Evolutionary conservation across 1,139 yeast genomes (phyloP).

Genomic region (Meyerozyma smithsonii): DNA sequence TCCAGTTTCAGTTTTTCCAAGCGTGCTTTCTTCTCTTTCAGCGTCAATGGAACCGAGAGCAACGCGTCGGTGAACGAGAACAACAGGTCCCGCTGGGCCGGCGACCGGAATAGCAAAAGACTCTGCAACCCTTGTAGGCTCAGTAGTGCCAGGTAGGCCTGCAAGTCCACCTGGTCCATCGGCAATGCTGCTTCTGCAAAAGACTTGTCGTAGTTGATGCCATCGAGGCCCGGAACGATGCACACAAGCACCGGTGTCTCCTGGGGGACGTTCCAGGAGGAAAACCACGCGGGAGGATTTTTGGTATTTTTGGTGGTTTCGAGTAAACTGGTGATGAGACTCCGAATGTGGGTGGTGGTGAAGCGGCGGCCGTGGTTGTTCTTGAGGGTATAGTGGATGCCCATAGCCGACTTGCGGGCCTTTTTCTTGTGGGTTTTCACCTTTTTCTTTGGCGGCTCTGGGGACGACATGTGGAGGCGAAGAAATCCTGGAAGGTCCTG

Average conservation of each 20-base stretch:
- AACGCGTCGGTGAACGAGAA: conserved; percentile 55
- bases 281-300: not conserved
- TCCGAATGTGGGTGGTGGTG: not conserved
- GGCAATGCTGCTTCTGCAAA: conserved; percentile 13
- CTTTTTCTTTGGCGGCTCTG: conserved; percentile 1
- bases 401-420: not conserved
- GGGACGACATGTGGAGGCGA: too few species aligned
- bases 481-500: too few species aligned
- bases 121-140: conserved; percentile 28
- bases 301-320: too few species aligned
- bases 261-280: not conserved
- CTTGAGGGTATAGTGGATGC: not conserved
- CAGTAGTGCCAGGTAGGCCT: not conserved
- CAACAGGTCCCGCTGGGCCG: conserved; percentile 59
- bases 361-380: not conserved
- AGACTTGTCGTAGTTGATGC: not conserved
- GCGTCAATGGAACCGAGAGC: conserved; percentile 50
- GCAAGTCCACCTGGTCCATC: not conserved
- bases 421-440: not conserved
- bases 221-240: conserved; percentile 57
- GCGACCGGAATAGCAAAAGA: conserved; percentile 42
- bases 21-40: conserved; percentile 43
- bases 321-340: too few species aligned
- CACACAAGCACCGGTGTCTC: conserved; percentile 49
- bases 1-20: conserved; percentile 27